phyloP scores from a whole-genome alignment of 495 filamentous ascomycete species.

The Penicillium ucsense region DNA sequence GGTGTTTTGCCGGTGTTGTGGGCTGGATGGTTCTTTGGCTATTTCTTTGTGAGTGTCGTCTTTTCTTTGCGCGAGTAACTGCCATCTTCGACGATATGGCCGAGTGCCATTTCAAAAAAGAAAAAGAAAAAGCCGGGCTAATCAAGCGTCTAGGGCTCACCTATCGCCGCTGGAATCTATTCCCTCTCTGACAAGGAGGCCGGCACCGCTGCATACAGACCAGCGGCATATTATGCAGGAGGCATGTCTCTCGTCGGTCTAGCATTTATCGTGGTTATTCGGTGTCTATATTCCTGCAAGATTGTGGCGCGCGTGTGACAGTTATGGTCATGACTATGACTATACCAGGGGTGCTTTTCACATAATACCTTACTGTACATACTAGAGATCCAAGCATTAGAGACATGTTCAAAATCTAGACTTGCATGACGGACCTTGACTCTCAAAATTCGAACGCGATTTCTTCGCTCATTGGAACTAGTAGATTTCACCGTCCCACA shows the following conservation, averaged over 20 bases:
- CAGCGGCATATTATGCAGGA: conserved; percentile 5
- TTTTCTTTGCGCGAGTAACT: neutral
- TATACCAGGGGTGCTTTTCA: too few species aligned
- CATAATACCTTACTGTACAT: too few species aligned
- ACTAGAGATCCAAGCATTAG: too few species aligned
- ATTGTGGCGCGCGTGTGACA: neutral
- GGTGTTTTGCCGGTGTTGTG: conserved; percentile 5
- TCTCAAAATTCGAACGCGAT: too few species aligned
- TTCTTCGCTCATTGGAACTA: too few species aligned
- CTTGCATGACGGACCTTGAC: too few species aligned
- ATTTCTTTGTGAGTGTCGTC: conserved; percentile 3
- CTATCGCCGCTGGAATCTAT: conserved; percentile 4
- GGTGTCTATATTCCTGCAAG: conserved; percentile 2
- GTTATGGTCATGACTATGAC: too few species aligned
- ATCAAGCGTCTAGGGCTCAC: conserved; percentile 1
- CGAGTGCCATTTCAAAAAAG: too few species aligned
- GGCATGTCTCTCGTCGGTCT: conserved; percentile 4
- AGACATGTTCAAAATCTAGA: too few species aligned
- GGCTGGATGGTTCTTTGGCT: conserved; percentile 7
- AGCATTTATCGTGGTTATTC: conserved; percentile 1
- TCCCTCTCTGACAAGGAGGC: conserved; percentile 1
- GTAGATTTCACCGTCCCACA: too few species aligned
- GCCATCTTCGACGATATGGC: neutral
- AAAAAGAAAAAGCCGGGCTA: too few species aligned
- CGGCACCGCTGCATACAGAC: conserved; percentile 5